Base-by-base conservation (phyloP, 192 early-diverging fungal species). In the Entrophospora sp. region DNA sequence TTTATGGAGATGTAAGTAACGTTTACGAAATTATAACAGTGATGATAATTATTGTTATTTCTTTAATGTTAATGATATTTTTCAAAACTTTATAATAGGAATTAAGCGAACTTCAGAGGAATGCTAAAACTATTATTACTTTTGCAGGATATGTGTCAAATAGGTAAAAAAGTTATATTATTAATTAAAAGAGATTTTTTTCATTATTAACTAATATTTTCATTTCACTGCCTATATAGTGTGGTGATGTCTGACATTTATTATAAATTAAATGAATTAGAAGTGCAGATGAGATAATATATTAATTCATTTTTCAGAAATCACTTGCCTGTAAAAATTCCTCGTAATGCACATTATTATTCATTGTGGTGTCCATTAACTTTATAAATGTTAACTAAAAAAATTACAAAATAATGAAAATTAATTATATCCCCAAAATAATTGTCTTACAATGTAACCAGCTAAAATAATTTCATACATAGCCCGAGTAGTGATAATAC, bases 81-180 rank as follows among this genome's bases (percentile, higher is more conserved):
- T 12, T 16, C 20, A n/a, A 1, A 1, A 35, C 31, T 1, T 5
- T 56, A 28, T 56, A 6, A 6, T 57, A 66, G 64, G 40, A 66
- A 53, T 22, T 36, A 4, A 5, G 5, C 4, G 12, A 36, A 16
- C n/a, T 66, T 40, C 49, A 53, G 22, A 7, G 35, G 40, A 66
- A 66, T 24, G 64, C 64, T 18, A 20, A 30, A 18, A 37, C 7
- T 20, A 9, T 66, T 5, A 24, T 66, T 4, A 20, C 31, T 27
- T 66, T 66, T 42, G 64, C 30, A 9, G 64, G 64, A 40, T 66
- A 49, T 37, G 2, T 66, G 24, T 53, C 52, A 36, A 5, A 20
- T 12, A 66, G 51, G 64, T 66, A 52, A 61, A 0, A 16, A 28
- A 30, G 5, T 28, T 52, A 7, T 31, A 16, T 6, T 52, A 6